These are phyloP conservation scores for Beta corolliflora DNA, from an alignment of 179 eudicot species.

Conservation along the genomic window DNA sequence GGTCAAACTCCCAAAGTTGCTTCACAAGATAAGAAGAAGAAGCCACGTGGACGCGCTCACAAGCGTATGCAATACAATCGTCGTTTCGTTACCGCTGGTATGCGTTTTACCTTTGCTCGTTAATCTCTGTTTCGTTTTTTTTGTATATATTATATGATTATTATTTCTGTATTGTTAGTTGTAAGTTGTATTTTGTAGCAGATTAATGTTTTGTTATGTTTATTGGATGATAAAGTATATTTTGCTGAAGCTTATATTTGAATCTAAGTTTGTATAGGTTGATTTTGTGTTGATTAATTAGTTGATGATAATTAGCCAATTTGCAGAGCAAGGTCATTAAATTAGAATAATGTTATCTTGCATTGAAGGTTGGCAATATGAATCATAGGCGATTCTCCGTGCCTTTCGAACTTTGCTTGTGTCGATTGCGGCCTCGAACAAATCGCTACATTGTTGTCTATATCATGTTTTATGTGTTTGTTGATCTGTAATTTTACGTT, in stretches of 20 bases:
- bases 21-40: slow-evolving; percentile 86
- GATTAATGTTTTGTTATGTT: no score
- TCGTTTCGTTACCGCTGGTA: slow-evolving; percentile 66
- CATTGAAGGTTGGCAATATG: slow-evolving; percentile 28
- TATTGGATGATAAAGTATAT: no score
- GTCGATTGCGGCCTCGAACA: slow-evolving; percentile 21
- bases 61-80: slow-evolving; percentile 60
- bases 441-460: slow-evolving; percentile 1
- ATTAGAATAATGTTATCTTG: slow-evolving; percentile 8
- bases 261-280: neutral
- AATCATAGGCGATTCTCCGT: slow-evolving; percentile 18
- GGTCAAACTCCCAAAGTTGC: slow-evolving; percentile 86
- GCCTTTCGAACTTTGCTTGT: slow-evolving; percentile 15
- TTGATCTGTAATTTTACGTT: neutral
- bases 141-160: no score
- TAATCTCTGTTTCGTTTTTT: neutral
- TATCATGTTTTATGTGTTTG: neutral
- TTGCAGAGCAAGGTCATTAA: slow-evolving; percentile 29
- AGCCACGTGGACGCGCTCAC: slow-evolving; percentile 74
- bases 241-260: neutral
- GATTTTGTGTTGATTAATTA: neutral
- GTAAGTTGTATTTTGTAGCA: neutral
- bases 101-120: neutral
- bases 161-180: neutral
- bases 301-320: neutral